Conservation (phyloP, 441 rosid species). For the Cnidoscolus chayamansa region DNA sequence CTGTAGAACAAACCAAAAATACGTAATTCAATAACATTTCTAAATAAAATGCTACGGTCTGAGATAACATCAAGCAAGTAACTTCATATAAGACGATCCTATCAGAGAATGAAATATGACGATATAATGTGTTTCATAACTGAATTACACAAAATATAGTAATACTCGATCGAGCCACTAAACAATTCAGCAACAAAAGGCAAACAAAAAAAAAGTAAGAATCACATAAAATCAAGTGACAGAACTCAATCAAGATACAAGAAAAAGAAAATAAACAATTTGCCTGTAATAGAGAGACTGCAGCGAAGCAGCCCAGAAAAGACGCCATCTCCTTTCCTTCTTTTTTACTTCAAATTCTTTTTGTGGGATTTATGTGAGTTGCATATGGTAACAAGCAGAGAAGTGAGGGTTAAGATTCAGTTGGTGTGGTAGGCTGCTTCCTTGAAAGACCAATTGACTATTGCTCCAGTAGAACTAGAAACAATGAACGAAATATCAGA, state of each 20-base stretch:
- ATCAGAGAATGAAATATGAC: neutral
- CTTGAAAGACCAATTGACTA: too few relatives aligned
- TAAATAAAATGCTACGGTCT: too few relatives aligned
- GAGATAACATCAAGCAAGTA: neutral
- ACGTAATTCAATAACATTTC: slow-evolving; percentile 1
- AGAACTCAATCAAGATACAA: neutral
- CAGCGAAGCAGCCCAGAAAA: neutral
- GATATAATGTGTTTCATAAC: neutral
- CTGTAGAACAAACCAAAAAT: slow-evolving; percentile 28
- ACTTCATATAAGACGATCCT: neutral
- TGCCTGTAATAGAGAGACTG: neutral
- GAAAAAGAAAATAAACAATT: neutral
- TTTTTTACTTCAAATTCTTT: neutral
- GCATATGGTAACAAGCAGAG: neutral
- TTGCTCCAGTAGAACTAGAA: neutral
- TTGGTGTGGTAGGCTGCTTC: neutral
- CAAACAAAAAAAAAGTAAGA: neutral
- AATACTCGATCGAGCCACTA: neutral
- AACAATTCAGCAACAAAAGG: neutral
- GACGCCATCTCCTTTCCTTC: neutral
- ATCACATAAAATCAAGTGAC: neutral
- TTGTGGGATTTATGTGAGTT: neutral
- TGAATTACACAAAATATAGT: neutral
- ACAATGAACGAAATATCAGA: neutral
- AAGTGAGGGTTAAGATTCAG: neutral